Evolutionary conservation across 1,284 basidiomycete species (phyloP).

Genomic region (Inonotus hispidus): DNA sequence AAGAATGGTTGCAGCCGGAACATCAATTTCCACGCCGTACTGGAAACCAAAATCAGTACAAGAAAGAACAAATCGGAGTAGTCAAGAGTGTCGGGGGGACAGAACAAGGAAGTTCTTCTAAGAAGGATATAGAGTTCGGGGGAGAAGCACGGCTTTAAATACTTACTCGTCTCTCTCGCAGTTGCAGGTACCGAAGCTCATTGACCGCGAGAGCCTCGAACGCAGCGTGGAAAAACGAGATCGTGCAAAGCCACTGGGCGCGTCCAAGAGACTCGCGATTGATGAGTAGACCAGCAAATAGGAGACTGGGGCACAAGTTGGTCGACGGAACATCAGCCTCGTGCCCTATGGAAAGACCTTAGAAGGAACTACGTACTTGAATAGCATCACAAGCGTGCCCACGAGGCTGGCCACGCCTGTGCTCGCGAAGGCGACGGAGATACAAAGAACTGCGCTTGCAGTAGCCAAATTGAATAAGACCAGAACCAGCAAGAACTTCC

Average conservation of each 20-base stretch:
- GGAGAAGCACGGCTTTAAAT: constrained; percentile 9
- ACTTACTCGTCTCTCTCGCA: constrained; percentile 82
- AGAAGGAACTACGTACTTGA: constrained; percentile 67
- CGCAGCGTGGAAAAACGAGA: constrained; percentile 98
- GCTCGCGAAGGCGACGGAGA: constrained; percentile 84
- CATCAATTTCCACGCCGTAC: constrained; percentile 92
- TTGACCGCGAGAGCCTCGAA: constrained; percentile 96
- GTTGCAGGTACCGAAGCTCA: constrained; percentile 88
- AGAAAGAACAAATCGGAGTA: not conserved
- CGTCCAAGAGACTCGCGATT: constrained; percentile 82
- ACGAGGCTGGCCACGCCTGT: constrained; percentile 86
- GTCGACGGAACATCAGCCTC: not conserved
- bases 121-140: constrained; percentile 16
- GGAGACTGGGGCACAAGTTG: constrained; percentile 48
- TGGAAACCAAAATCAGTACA: constrained; percentile 27
- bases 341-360: not conserved
- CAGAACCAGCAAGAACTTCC: constrained; percentile 95
- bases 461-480: constrained; percentile 95
- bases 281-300: constrained; percentile 94
- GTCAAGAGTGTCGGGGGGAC: constrained; percentile 11
- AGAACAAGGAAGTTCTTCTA: not conserved
- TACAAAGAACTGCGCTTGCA: constrained; percentile 83
- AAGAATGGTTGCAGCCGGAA: constrained; percentile 89
- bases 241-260: constrained; percentile 81
- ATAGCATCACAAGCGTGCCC: constrained; percentile 95